A percentile compares a stretch with the other conserved stretches of the same genome.
phyloP scores from a whole-genome alignment of 75 land plant genomes.

The Cunninghamia lanceolata region DNA sequence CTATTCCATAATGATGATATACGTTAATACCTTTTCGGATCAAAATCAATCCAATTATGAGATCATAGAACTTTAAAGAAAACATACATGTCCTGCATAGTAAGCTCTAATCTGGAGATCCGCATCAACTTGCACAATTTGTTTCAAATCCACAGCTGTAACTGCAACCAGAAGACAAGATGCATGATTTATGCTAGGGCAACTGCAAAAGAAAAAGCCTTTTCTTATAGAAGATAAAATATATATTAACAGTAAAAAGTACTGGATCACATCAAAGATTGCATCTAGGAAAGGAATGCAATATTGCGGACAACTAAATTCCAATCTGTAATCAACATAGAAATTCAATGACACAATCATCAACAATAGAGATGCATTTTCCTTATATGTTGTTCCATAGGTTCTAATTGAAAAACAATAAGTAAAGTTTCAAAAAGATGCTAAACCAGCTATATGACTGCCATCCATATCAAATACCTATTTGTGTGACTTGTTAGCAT shows the following conservation, averaged over 20 bases:
- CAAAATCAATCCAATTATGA: neutral
- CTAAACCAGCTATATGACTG: no score
- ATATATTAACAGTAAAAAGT: neutral
- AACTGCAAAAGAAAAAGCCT: neutral
- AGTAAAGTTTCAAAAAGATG: no score
- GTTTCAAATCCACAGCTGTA: conserved; percentile 83
- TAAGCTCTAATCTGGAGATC: conserved; percentile 96
- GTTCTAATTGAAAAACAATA: no score
- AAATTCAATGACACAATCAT: no score
- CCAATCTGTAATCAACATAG: neutral
- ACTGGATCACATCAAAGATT: neutral
- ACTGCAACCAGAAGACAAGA: conserved; percentile 46
- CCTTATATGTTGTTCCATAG: no score
- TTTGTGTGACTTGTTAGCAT: no score
- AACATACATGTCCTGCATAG: conserved; percentile 97
- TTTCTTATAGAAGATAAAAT: neutral
- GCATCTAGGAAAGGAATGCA: neutral
- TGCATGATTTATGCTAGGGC: neutral
- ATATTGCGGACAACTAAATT: neutral
- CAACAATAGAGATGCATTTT: no score
- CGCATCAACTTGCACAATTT: conserved; percentile 77
- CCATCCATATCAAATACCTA: no score
- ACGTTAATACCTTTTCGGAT: neutral
- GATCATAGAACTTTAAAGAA: neutral
- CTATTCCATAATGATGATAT: neutral